Evolutionary conservation across 2,329 filamentous ascomycete genomes (phyloP).

Genomic region (Penicillium sp.): DNA sequence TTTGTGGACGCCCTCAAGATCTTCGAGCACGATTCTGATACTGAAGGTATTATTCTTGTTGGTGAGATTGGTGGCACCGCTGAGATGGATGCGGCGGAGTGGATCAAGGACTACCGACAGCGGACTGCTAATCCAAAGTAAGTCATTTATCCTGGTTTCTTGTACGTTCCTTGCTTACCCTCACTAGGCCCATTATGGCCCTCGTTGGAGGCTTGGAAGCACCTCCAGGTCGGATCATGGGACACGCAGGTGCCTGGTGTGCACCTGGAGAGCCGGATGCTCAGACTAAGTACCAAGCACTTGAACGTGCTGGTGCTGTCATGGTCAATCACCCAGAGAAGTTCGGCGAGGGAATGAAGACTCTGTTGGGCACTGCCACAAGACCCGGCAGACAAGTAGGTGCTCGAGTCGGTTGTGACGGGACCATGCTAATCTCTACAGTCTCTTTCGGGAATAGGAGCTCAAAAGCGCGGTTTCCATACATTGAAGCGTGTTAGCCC

Average conservation of each 20-base stretch:
- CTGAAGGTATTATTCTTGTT: constrained; percentile 69
- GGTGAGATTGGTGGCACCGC: constrained; percentile 70
- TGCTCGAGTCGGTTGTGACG: neutral
- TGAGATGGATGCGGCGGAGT: constrained; percentile 71
- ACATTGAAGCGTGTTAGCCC: constrained; percentile 40
- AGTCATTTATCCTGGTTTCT: constrained; percentile 25
- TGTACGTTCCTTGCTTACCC: constrained; percentile 13
- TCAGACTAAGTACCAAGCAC: constrained; percentile 63
- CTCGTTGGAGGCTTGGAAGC: constrained; percentile 67
- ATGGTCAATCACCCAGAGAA: constrained; percentile 76
- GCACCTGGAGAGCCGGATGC: constrained; percentile 65
- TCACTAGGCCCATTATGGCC: constrained; percentile 66
- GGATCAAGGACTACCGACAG: constrained; percentile 66
- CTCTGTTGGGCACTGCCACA: constrained; percentile 51
- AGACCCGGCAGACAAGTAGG: constrained; percentile 23
- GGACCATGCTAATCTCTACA: constrained; percentile 14
- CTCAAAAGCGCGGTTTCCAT: constrained; percentile 54
- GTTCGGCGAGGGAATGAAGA: constrained; percentile 68
- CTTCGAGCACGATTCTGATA: constrained; percentile 65
- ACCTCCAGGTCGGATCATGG: constrained; percentile 68
- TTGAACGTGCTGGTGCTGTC: constrained; percentile 65
- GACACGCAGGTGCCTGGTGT: constrained; percentile 73
- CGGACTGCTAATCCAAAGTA: constrained; percentile 63
- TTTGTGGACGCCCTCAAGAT: constrained; percentile 69
- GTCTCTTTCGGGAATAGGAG: constrained; percentile 21